Evolutionary conservation across 257 asterid species (phyloP).

Genomic region (Solanum habrochaites): DNA sequence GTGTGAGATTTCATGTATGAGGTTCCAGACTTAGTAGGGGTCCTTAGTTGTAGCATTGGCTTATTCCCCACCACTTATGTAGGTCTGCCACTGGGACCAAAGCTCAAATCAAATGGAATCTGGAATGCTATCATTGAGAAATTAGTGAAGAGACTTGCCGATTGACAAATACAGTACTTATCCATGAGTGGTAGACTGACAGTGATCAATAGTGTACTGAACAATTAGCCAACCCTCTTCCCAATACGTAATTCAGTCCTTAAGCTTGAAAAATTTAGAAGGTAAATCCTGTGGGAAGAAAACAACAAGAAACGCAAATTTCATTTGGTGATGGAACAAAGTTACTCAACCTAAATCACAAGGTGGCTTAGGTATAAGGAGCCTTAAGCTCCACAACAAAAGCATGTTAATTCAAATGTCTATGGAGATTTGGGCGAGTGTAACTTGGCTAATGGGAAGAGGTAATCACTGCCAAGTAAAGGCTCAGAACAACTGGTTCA

Average conservation of each 20-base stretch:
- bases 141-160: not conserved
- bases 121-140: not conserved
- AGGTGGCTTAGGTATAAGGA: not conserved
- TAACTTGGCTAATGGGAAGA: not conserved
- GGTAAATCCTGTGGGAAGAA: not conserved
- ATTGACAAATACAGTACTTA: not conserved
- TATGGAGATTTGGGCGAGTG: not conserved
- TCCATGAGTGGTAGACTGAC: not conserved
- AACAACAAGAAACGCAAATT: not conserved
- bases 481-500: not conserved
- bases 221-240: not conserved
- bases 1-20: not conserved
- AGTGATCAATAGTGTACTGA: not conserved
- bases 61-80: not conserved
- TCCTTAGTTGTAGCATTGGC: not conserved
- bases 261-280: not conserved
- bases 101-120: not conserved
- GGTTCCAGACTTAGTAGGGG: not conserved
- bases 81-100: not conserved
- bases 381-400: not conserved
- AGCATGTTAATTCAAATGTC: not conserved
- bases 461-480: not conserved
- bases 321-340: not conserved
- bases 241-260: not conserved
- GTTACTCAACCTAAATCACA: not conserved